These are phyloP conservation scores for Piromyces sp. DNA, from an alignment of 192 early-diverging fungal species.

Conservation along the genomic window DNA sequence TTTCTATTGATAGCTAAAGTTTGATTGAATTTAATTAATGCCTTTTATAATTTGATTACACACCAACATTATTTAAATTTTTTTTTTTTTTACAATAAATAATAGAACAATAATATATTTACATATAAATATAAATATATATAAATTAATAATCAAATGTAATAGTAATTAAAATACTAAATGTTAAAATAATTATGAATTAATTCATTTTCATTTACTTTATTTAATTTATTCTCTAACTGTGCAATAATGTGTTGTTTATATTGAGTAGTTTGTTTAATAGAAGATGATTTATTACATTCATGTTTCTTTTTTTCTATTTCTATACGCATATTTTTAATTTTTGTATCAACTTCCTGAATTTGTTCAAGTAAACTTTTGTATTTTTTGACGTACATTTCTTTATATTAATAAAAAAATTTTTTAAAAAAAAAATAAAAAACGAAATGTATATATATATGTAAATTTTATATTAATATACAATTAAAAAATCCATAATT, in stretches of 20 bases:
- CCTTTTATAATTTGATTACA: slow-evolving; percentile 3
- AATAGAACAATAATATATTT: no score
- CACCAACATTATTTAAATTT: neutral
- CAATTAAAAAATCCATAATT: no score
- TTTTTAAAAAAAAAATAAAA: no score
- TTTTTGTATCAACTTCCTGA: neutral
- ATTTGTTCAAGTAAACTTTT: neutral
- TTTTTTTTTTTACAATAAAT: neutral
- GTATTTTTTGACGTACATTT: neutral
- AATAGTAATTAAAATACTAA: no score
- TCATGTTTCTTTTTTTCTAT: neutral
- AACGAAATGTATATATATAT: no score
- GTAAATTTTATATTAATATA: no score
- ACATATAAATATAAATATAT: no score
- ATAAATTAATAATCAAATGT: neutral
- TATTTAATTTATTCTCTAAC: neutral
- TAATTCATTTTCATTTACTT: no score
- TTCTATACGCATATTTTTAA: neutral
- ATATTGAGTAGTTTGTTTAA: neutral
- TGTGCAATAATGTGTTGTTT: neutral
- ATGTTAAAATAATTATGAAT: no score
- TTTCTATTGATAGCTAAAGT: slow-evolving; percentile 36
- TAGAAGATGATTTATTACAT: neutral
- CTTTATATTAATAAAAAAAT: no score
- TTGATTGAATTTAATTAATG: slow-evolving; percentile 40